phyloP scores from a whole-genome alignment of 2,329 filamentous ascomycete genomes.

The Arthroderma sp. region DNA sequence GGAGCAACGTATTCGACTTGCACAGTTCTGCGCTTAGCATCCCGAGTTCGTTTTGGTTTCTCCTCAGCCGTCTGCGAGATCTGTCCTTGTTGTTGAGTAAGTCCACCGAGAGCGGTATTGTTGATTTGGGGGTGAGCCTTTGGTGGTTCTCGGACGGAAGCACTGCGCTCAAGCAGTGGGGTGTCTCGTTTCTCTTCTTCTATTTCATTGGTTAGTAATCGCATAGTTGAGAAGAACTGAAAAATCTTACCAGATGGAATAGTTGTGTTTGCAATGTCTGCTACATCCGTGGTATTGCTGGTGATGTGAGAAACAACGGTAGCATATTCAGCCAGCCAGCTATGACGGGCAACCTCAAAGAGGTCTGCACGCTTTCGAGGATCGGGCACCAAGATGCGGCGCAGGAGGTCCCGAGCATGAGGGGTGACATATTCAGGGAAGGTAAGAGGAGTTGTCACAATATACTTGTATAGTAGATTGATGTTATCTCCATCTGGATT shows the following conservation, averaged over 20 bases:
- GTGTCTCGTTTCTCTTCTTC: slow-evolving; percentile 45
- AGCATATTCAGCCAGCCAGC: slow-evolving; percentile 96
- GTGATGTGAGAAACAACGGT: slow-evolving; percentile 95
- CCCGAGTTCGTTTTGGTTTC: slow-evolving; percentile 34
- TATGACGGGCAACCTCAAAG: slow-evolving; percentile 94
- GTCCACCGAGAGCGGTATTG: slow-evolving; percentile 40
- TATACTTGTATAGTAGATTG: slow-evolving; percentile 98
- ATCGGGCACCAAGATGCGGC: slow-evolving; percentile 88
- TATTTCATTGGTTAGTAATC: not conserved
- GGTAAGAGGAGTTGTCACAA: slow-evolving; percentile 88
- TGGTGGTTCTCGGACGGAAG: slow-evolving; percentile 77
- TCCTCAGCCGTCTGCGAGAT: slow-evolving; percentile 55
- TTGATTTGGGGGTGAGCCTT: slow-evolving; percentile 42
- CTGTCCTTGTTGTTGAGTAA: slow-evolving; percentile 61
- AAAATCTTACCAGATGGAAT: slow-evolving; percentile 44
- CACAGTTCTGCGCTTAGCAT: slow-evolving; percentile 85
- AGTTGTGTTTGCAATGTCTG: slow-evolving; percentile 72
- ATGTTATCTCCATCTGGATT: slow-evolving; percentile 99
- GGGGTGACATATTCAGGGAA: slow-evolving; percentile 99
- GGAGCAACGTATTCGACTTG: slow-evolving; percentile 97
- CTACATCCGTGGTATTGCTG: slow-evolving; percentile 77
- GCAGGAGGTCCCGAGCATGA: slow-evolving; percentile 81
- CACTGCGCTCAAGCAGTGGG: slow-evolving; percentile 63
- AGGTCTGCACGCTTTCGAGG: slow-evolving; percentile 88
- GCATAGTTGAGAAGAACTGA: not conserved